Percentiles rank a stretch among this genome's conserved stretches.
Conservation (phyloP, 2,329 filamentous ascomycete genomes). For the Colletotrichum sansevieriae region DNA sequence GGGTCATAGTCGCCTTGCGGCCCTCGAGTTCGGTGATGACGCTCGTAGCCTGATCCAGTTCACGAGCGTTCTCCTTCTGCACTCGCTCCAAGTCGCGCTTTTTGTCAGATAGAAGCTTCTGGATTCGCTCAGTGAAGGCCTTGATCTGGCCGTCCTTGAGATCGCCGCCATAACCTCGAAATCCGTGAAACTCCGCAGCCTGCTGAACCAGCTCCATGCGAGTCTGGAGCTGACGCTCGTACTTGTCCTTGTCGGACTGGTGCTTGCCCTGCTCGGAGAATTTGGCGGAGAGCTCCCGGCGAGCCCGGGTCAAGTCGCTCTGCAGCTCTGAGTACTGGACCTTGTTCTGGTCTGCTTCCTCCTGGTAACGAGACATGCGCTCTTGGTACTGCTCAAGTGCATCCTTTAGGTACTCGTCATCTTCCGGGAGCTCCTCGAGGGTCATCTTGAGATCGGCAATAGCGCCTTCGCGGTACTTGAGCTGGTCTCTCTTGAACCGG, state of each 20-base stretch:
- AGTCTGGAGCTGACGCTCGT: constrained; percentile 81
- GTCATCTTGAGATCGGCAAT: constrained; percentile 78
- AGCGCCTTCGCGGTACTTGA: constrained; percentile 76
- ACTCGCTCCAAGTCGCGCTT: constrained; percentile 81
- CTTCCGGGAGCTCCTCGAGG: constrained; percentile 82
- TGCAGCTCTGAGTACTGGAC: constrained; percentile 76
- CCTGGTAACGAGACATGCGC: constrained; percentile 74
- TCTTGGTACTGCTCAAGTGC: constrained; percentile 84
- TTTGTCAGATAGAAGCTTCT: constrained; percentile 82
- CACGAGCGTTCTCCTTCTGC: constrained; percentile 79
- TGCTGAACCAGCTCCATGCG: constrained; percentile 83
- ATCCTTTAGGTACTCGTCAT: constrained; percentile 80
- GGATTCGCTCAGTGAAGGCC: constrained; percentile 82
- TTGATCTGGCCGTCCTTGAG: constrained; percentile 80
- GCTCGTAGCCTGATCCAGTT: constrained; percentile 79
- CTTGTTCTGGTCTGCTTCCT: constrained; percentile 73
- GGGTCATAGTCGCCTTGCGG: constrained; percentile 77
- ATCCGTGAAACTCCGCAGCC: constrained; percentile 80
- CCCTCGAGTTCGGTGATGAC: constrained; percentile 81
- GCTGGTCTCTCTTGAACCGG: constrained; percentile 81
- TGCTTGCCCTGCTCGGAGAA: constrained; percentile 79
- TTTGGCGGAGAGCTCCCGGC: constrained; percentile 63
- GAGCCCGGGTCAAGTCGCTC: constrained; percentile 57
- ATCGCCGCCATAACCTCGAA: constrained; percentile 87
- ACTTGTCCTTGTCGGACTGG: constrained; percentile 87